Evolutionary conservation across 345 rosid species (phyloP), one percentile per base, ranked within the genome.

Genomic region (Stellera chamaejasme): DNA sequence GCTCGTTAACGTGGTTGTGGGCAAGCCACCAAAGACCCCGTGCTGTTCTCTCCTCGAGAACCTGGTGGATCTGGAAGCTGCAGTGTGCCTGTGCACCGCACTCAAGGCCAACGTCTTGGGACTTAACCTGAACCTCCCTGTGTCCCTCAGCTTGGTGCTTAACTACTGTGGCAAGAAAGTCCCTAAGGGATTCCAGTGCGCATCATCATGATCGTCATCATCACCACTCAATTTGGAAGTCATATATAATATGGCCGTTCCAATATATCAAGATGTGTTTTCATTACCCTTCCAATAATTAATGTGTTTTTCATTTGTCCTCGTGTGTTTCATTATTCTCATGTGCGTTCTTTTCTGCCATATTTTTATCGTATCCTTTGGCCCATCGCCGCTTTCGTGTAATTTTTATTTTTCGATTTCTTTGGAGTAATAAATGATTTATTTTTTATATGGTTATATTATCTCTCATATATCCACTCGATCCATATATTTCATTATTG

Each of bases 31-130:
- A 19, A 73, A 73, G 64, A 75, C 65, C 11, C 86, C 90, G 25
- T 87, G 86, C 65, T 82, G 92, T 65, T 54, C 73, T 48, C 76
- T 84, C 55, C 48, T 90, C 32, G 50, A 72, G 0, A 79, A 72
- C 56, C 75, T 82, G 41, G 80, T 65, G 25, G 86, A 87, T 72
- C 71, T 84, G 1, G 90, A 90, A 59, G 97, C 85, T 9, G 93
- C 90, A 6, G 83, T 75, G 43, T 90, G 95, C 76, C 87, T 87
- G 16, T 84, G 95, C 75, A 90, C 97, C 43, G 83, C 86, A 67
- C 66, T 87, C 46, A 82, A 79, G 50, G 93, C 88, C 44, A 80
- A 65, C 58, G 15, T 84, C 54, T 63, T 87, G 65, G 90, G 90
- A 48, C 50, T 76, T 64, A 73, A 79, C 67, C 79, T 82, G 5